Conservation (phyloP, 164 flowering plant species). For the Buxus sempervirens region DNA sequence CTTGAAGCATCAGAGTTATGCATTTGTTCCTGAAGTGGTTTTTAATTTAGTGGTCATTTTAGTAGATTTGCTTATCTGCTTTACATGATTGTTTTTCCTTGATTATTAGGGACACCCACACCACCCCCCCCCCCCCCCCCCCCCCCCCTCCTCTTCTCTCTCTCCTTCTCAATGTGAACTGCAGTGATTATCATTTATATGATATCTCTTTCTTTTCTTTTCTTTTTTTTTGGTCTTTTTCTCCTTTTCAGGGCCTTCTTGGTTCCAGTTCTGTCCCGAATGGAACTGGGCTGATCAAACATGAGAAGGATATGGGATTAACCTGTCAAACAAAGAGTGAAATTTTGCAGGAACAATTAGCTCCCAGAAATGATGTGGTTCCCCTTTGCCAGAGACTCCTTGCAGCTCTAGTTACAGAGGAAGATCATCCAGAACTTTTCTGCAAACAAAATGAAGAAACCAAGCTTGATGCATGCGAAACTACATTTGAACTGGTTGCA, state of each 20-base stretch:
- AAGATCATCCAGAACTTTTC: conserved; percentile 33
- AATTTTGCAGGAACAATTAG: conserved; percentile 26
- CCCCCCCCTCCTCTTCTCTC: too few species aligned
- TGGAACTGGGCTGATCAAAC: conserved; percentile 34
- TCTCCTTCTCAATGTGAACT: neutral
- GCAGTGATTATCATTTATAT: neutral
- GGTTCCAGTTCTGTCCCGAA: conserved; percentile 26
- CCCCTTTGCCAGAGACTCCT: conserved; percentile 65
- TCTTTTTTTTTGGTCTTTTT: neutral
- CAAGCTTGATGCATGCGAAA: conserved; percentile 33
- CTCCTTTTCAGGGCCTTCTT: conserved; percentile 36
- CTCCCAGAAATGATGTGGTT: conserved; percentile 20
- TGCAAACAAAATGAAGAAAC: conserved; percentile 34
- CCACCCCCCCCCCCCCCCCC: too few species aligned
- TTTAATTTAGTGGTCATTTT: neutral
- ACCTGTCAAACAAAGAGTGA: conserved; percentile 24
- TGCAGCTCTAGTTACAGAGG: conserved; percentile 72
- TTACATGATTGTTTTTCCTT: too few species aligned
- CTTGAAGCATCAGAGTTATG: neutral
- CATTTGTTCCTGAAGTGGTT: neutral
- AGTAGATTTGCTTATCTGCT: neutral
- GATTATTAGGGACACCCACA: too few species aligned
- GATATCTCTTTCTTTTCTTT: neutral
- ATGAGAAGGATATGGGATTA: conserved; percentile 20
- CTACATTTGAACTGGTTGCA: conserved; percentile 43